These are phyloP conservation scores for Neurospora cerealis DNA, from an alignment of 495 filamentous ascomycete species.

Conservation along the genomic window DNA sequence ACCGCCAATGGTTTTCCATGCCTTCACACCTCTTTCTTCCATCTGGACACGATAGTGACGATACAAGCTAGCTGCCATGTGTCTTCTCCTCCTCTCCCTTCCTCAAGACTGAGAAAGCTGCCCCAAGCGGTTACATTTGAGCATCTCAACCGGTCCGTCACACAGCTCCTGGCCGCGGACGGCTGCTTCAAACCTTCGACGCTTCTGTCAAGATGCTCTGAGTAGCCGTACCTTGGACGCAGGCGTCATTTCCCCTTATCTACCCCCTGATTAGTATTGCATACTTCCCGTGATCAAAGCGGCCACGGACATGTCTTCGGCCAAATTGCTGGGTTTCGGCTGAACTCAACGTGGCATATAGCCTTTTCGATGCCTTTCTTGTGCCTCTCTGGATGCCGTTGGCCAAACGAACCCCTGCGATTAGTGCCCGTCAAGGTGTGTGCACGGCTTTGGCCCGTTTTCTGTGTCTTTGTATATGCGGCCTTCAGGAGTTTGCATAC, in stretches of 20 bases:
- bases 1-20: neutral
- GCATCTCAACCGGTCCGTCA: neutral
- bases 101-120: neutral
- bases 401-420: constrained; percentile 3
- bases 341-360: constrained; percentile 28
- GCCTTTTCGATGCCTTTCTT: constrained; percentile 14
- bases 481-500: constrained; percentile 4
- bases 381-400: constrained; percentile 12
- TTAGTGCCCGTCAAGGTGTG: constrained; percentile 1
- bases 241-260: neutral
- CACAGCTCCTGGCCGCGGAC: neutral
- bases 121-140: neutral
- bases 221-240: neutral
- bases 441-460: constrained; percentile 8
- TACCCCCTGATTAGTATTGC: neutral
- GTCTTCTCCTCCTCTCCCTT: neutral
- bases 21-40: neutral
- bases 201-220: neutral
- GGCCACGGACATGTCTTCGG: constrained; percentile 4
- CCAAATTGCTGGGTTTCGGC: constrained; percentile 26
- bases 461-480: constrained; percentile 19
- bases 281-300: neutral
- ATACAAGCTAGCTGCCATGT: neutral
- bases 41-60: neutral
- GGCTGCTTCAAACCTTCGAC: neutral